A percentile compares a stretch with the other conserved stretches of the same genome.
Conservation (phyloP, 192 early-diverging fungal species). For the Umbelopsis sp. region DNA sequence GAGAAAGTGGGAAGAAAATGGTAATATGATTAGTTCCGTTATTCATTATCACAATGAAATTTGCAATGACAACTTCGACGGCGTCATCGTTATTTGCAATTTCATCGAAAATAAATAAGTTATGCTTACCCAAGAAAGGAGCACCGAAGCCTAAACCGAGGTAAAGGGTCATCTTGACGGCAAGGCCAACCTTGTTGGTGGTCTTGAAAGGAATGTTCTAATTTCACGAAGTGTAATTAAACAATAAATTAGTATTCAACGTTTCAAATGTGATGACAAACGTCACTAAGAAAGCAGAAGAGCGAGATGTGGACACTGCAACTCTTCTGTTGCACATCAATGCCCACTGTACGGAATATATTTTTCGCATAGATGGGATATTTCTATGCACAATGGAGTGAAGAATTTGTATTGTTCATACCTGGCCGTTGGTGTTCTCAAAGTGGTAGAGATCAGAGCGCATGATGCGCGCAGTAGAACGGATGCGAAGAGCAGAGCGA, state of each 20-base stretch:
- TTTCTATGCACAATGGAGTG: not conserved
- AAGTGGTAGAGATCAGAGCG: constrained; percentile 47
- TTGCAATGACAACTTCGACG: not conserved
- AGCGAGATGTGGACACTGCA: no score
- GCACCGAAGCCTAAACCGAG: constrained; percentile 55
- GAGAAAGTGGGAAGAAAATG: not conserved
- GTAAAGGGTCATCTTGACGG: constrained; percentile 50
- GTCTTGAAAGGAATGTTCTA: constrained; percentile 64
- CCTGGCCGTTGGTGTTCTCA: constrained; percentile 41
- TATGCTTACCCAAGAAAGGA: constrained; percentile 53
- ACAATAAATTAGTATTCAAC: no score
- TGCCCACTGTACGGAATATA: not conserved
- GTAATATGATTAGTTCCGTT: not conserved
- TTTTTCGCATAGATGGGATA: not conserved
- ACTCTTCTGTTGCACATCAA: no score
- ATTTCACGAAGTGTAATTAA: constrained; percentile 4
- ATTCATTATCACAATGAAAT: no score
- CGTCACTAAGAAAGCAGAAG: no score
- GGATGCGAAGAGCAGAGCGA: constrained; percentile 38
- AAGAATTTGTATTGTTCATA: not conserved
- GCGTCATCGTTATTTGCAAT: not conserved
- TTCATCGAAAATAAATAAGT: no score
- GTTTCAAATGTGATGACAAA: no score
- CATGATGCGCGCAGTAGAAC: constrained; percentile 32
- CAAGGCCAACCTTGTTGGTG: constrained; percentile 59